Evolutionary conservation across 139 green algal genomes (phyloP).

Genomic region (Chlorella sp.): DNA sequence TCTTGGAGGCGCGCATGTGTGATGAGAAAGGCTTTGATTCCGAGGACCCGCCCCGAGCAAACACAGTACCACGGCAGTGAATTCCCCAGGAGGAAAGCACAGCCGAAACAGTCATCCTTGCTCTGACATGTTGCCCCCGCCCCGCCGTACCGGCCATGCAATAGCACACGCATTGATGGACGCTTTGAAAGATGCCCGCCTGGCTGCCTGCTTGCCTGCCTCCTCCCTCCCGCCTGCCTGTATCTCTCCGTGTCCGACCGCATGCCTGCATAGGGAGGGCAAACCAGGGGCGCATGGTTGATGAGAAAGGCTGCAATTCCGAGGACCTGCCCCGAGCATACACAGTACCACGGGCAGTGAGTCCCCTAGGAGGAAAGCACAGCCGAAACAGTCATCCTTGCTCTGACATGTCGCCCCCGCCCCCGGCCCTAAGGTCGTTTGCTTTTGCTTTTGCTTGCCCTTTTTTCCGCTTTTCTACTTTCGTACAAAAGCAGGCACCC

Average conservation of each 20-base stretch:
- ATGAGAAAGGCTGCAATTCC: constrained; percentile 25
- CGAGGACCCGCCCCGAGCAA: constrained; percentile 34
- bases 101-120: constrained; percentile 37
- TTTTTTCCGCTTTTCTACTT: too few relatives aligned
- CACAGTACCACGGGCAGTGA: background rate
- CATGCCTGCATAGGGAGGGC: too few relatives aligned
- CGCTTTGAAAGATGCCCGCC: too few relatives aligned
- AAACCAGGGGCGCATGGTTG: constrained; percentile 11
- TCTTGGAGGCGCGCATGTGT: constrained; percentile 5
- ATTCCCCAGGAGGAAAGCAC: constrained; percentile 28
- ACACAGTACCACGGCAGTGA: background rate
- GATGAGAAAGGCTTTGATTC: constrained; percentile 25
- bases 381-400: constrained; percentile 37
- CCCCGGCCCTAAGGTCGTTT: too few relatives aligned
- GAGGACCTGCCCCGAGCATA: constrained; percentile 32
- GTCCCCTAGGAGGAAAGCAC: constrained; percentile 26
- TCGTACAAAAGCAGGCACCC: too few relatives aligned
- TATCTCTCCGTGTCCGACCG: too few relatives aligned
- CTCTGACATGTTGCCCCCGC: constrained; percentile 26
- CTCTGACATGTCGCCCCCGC: constrained; percentile 27
- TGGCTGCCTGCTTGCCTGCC: too few relatives aligned
- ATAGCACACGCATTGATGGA: too few relatives aligned
- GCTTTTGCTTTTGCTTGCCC: too few relatives aligned
- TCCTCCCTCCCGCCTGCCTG: too few relatives aligned
- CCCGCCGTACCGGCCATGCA: too few relatives aligned